Evolutionary conservation across 306 rosid species (phyloP), one percentile per base, ranked within the genome.

Genomic region (Acacia crassicarpa): DNA sequence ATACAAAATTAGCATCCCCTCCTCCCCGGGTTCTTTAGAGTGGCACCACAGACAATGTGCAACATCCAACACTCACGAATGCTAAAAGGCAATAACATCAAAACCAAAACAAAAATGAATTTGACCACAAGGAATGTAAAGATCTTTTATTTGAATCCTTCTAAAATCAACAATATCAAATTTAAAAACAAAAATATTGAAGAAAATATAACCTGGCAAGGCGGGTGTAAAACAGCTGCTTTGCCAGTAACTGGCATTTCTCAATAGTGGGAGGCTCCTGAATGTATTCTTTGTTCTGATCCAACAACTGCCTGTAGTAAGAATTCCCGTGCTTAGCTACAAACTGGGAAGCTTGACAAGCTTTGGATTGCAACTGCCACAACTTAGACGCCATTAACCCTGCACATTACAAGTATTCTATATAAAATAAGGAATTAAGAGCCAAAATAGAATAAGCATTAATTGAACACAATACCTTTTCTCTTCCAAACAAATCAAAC

Each of bases 201-300:
- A 48, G 76, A 78, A 84, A 71, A 61, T 61, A 81, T 63, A 68
- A 93, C 98, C 98, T 95, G 38, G 98, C 98, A 76, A 95, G 98
- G 14, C 98, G 97, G 74, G 98, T 95, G 89, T 90, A 93, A 38
- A 95, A 62, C 87, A 95, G 85, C 81, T 95, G 97, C 86, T 91
- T 95, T 0, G 97, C 81, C 16, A 95, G 89, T 67, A 65, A 67
- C 48, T 82, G 85, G 89, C 98, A 95, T 86, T 93, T 95, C 91
- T 93, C 98, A 76, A 89, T 83, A 0, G 98, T 91, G 27, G 97
- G 85, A 44, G 98, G 98, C 16, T 91, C 93, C 92, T 91, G 97
- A 87, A 95, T 91, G 88, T 87, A 84, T 69, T 95, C 92, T 88
- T 93, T 95, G 92, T 95, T 93, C 85, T 93, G 83, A 84, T 93